Percentiles rank a stretch among this genome's conserved stretches.
Evolutionary conservation across 202 grass and related monocot genomes (phyloP).

Genomic region (Musa balbisiana): DNA sequence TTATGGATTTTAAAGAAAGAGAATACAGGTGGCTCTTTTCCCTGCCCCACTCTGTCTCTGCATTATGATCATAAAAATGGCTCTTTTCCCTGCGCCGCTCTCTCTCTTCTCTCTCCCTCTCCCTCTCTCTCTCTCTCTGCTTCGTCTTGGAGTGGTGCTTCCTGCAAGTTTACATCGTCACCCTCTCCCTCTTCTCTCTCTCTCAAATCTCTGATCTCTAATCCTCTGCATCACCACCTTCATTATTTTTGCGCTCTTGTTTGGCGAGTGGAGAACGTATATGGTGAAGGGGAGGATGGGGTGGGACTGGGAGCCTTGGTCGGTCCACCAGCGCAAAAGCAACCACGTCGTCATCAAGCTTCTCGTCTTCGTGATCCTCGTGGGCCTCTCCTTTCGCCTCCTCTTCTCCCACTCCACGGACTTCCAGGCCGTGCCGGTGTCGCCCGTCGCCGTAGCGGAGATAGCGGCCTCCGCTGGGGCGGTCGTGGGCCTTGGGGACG

Average conservation of each 20-base stretch:
- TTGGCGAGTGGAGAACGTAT: neutral
- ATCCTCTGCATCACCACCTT: neutral
- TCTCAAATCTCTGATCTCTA: too few relatives aligned
- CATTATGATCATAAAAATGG: too few relatives aligned
- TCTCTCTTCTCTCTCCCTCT: neutral
- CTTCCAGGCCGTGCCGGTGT: neutral
- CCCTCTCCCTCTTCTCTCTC: neutral
- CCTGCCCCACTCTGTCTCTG: neutral
- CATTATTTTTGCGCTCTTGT: too few relatives aligned
- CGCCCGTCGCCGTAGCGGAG: neutral
- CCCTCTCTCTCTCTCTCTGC: neutral
- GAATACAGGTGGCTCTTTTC: neutral
- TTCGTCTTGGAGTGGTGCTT: neutral
- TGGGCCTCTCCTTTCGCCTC: slow-evolving; percentile 45
- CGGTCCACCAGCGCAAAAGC: slow-evolving; percentile 6
- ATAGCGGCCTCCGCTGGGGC: neutral
- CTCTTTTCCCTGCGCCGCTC: neutral
- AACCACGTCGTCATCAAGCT: slow-evolving; percentile 32
- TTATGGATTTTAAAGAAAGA: neutral
- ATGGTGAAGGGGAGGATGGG: slow-evolving; percentile 1
- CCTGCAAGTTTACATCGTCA: neutral
- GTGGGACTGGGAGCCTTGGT: slow-evolving; percentile 8
- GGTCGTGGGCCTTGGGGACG: neutral
- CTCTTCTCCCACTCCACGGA: slow-evolving; percentile 42
- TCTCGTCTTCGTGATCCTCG: slow-evolving; percentile 42